Evolutionary conservation across 148 eudicot species (phyloP).

Genomic region (Rhododendron mucronatum): DNA sequence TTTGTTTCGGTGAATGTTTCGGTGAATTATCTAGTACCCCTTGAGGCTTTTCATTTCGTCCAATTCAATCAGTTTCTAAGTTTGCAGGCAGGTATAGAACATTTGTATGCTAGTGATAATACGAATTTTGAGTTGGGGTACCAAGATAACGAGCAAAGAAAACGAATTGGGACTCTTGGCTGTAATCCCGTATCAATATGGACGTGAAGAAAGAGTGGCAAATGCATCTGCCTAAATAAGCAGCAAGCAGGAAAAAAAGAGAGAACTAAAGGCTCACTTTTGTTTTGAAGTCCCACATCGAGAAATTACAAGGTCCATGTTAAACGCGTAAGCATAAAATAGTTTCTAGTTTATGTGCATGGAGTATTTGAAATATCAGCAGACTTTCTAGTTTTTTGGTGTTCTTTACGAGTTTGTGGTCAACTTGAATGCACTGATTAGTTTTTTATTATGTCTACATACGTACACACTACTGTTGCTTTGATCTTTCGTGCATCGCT

Average conservation of each 20-base stretch:
- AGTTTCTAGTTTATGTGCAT: no score
- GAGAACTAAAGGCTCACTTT: not conserved
- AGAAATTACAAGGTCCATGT: not conserved
- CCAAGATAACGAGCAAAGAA: not conserved
- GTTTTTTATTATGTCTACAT: not conserved
- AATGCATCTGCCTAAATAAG: not conserved
- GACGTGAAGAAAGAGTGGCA: not conserved
- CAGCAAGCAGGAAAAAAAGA: not conserved
- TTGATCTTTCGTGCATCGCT: not conserved
- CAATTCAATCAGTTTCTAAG: not conserved
- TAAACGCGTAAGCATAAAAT: no score
- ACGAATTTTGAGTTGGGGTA: not conserved
- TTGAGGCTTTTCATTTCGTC: not conserved
- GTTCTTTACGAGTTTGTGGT: not conserved
- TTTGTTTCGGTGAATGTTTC: not conserved
- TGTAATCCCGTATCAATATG: not conserved
- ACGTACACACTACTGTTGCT: not conserved
- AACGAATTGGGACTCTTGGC: not conserved
- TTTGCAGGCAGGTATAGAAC: not conserved
- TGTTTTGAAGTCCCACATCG: not conserved
- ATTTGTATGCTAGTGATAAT: not conserved
- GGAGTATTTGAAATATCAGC: not conserved
- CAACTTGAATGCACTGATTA: not conserved
- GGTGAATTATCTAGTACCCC: not conserved
- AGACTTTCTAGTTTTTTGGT: not conserved